A percentile compares a stretch with the other conserved stretches of the same genome.
Evolutionary conservation across 257 asterid genomes (phyloP).

Genomic region (Oldenlandia corymbosa): DNA sequence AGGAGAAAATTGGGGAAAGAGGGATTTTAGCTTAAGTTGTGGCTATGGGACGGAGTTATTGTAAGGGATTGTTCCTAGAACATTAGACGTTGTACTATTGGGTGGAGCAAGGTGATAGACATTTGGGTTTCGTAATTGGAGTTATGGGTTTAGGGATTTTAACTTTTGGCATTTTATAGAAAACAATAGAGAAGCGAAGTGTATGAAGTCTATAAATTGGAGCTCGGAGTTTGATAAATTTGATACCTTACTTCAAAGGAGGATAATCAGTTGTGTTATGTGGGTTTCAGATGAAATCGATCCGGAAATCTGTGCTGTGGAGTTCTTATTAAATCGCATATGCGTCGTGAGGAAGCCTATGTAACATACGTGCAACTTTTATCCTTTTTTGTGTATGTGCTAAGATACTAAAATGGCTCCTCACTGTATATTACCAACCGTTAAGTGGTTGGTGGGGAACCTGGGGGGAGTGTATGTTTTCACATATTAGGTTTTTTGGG

Average conservation of each 20-base stretch:
- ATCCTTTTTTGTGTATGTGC: too few species aligned
- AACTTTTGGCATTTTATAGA: not conserved
- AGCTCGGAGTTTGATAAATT: not conserved
- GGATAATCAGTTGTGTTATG: not conserved
- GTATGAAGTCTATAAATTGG: not conserved
- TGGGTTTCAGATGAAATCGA: not conserved
- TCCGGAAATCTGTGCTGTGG: too few species aligned
- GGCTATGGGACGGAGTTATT: not conserved
- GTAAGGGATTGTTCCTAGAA: not conserved
- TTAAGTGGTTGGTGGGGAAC: too few species aligned
- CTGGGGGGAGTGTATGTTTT: too few species aligned
- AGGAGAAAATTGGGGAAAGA: not conserved
- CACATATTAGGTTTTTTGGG: too few species aligned
- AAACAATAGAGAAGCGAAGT: not conserved
- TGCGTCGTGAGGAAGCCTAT: too few species aligned
- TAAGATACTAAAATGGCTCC: too few species aligned
- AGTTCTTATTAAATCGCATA: too few species aligned
- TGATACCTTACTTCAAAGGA: not conserved
- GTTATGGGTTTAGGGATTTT: not conserved
- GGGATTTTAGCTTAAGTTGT: not conserved
- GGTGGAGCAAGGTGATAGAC: not conserved
- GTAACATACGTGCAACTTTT: not conserved
- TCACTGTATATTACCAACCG: too few species aligned
- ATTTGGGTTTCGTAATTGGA: not conserved
- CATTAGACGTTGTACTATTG: not conserved